Percentiles rank a stretch among this genome's conserved stretches.
Evolutionary conservation across 257 asterid genomes (phyloP).

Genomic region (Solanum arcanum): DNA sequence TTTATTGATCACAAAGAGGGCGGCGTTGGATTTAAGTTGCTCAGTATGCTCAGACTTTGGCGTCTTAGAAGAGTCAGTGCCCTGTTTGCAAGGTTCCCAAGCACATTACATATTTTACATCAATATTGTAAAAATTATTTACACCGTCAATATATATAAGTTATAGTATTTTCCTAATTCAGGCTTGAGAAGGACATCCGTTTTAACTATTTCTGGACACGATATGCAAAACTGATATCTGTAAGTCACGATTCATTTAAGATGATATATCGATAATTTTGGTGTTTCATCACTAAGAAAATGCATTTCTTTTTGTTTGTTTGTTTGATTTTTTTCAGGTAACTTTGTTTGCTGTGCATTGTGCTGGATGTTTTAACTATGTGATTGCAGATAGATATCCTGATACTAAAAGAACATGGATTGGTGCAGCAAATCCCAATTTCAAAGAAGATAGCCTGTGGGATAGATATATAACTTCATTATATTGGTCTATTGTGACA

Average conservation of each 20-base stretch:
- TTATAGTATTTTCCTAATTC: neutral
- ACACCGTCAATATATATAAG: neutral
- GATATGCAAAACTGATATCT: constrained; percentile 67
- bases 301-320: neutral
- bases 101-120: neutral
- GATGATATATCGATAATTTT: neutral
- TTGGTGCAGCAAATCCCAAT: constrained; percentile 37
- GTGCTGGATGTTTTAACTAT: constrained; percentile 49
- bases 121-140: neutral
- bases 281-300: neutral
- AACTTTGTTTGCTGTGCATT: constrained; percentile 48
- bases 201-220: constrained; percentile 85
- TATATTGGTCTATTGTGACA: constrained; percentile 59
- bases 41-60: constrained; percentile 91
- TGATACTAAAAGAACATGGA: constrained; percentile 37
- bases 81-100: constrained; percentile 57
- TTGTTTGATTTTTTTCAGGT: constrained; percentile 19
- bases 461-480: constrained; percentile 43
- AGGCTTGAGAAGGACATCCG: constrained; percentile 93
- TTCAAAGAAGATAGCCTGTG: constrained; percentile 31
- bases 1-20: constrained; percentile 44
- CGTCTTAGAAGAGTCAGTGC: constrained; percentile 90
- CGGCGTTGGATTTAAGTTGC: constrained; percentile 53
- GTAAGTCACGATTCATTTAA: constrained; percentile 27
- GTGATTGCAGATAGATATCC: constrained; percentile 37